Evolutionary conservation across 1,139 yeast species (phyloP).

Genomic region (Candida sanyaensis): DNA sequence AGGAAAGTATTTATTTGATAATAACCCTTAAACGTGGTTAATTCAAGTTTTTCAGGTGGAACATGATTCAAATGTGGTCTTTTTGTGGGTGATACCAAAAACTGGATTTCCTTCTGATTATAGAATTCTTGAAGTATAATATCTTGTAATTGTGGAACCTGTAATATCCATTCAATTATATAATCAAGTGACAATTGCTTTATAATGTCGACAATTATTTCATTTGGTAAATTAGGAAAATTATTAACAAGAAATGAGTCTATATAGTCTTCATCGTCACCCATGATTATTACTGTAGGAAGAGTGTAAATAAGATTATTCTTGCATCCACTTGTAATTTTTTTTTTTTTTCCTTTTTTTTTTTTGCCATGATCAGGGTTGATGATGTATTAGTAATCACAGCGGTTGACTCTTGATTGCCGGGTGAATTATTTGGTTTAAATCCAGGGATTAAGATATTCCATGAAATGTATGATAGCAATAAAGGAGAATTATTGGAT

Average conservation of each 20-base stretch:
- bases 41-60: conserved; percentile 16
- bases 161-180: conserved; percentile 29
- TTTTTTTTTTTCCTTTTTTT: too few species aligned
- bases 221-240: conserved; percentile 30
- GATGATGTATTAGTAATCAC: too few species aligned
- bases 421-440: too few species aligned
- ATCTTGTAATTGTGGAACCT: conserved; percentile 19
- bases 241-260: conserved; percentile 13
- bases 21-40: conserved; percentile 28
- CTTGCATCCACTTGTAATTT: too few species aligned
- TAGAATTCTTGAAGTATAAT: conserved; percentile 29
- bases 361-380: too few species aligned
- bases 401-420: too few species aligned
- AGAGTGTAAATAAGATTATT: too few species aligned
- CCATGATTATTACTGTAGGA: neutral
- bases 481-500: too few species aligned
- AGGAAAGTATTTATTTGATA: conserved; percentile 33
- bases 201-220: conserved; percentile 26
- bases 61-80: conserved; percentile 27
- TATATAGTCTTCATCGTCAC: conserved; percentile 5
- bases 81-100: conserved; percentile 33
- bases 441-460: too few species aligned
- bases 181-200: conserved; percentile 25
- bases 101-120: conserved; percentile 30
- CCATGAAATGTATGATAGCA: too few species aligned